Conservation (phyloP, 495 filamentous ascomycete species). For the Penicillium arizonense region DNA sequence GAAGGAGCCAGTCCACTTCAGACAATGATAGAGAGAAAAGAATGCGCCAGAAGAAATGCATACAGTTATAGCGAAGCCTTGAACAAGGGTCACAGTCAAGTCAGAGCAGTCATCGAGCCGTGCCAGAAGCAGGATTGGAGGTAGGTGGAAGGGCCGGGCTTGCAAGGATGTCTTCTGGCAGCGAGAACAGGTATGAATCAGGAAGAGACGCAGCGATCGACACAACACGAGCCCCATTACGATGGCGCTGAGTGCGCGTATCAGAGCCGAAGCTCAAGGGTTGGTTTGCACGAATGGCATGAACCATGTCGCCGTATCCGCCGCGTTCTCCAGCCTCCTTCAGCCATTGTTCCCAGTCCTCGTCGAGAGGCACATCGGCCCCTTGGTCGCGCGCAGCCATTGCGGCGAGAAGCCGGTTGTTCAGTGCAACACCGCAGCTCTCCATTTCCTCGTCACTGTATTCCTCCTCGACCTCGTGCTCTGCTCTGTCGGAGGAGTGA, state of each 20-base stretch:
- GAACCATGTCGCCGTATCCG: constrained; percentile 40
- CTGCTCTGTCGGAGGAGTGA: constrained; percentile 22
- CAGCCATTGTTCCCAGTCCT: constrained; percentile 83
- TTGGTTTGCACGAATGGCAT: constrained; percentile 41
- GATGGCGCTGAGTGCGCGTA: constrained; percentile 17
- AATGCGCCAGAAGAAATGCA: constrained; percentile 25
- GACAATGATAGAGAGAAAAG: constrained; percentile 7
- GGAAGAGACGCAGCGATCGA: constrained; percentile 13
- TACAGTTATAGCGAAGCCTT: constrained; percentile 4
- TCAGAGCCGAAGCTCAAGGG: constrained; percentile 33
- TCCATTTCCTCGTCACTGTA: constrained; percentile 66
- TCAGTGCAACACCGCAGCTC: constrained; percentile 71
- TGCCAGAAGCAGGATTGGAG: constrained; percentile 12
- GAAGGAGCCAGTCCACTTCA: constrained; percentile 23
- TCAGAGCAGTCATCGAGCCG: constrained; percentile 15
- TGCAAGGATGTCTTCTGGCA: constrained; percentile 6
- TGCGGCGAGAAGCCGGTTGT: constrained; percentile 68
- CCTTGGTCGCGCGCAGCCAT: constrained; percentile 64
- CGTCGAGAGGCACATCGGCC: constrained; percentile 64
- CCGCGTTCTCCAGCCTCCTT: constrained; percentile 73
- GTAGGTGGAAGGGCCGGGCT: constrained; percentile 13
- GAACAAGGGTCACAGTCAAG: neutral
- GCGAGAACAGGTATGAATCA: constrained; percentile 21
- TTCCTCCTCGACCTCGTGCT: constrained; percentile 52
- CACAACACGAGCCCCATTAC: constrained; percentile 16